Base-by-base conservation (phyloP, 257 asterid species). In the Plectranthus barbatus region DNA sequence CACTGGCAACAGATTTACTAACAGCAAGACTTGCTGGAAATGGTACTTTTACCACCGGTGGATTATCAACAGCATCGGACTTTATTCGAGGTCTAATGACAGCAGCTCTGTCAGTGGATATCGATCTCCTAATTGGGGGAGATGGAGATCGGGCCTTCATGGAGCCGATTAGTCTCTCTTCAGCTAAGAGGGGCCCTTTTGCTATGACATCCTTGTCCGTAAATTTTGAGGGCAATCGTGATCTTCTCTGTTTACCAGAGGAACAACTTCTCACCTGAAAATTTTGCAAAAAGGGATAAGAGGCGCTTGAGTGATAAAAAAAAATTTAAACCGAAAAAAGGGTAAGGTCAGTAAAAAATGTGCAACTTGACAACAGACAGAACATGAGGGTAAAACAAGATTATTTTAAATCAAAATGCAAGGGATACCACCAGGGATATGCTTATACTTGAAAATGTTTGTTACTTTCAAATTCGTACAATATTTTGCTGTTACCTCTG, bases 121-220 rank as follows among this genome's bases (percentile, higher is more conserved):
- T 75, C 70, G 97, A 91, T 82, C 97, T 85, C 70, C 88, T 84
- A 24, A 82, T 60, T 0, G 97, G 94, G 50, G 97, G 96, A 8
- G 97, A 90, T 29, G 96, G 89, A 72, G 80, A 84, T 72, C 91
- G 80, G 52, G 82, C 62, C 67, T 74, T 77, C 37, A 46, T 34
- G 62, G 79, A 47, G 75, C 66, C 70, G 56, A 58, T 34, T 18
- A 78, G 51, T 76, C 75, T 80, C 45, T 83, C 89, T 76, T 84
- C 91, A 7, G 80, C 40, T 37, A 73, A 76, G 63, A 80, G 71
- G 42, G 87, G 76, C 71, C 77, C 26, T 78, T 84, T 85, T 12
- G 82, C 78, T 5, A 70, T 49, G 20, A 62, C 29, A 74, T 90
- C 97, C 75, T 60, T 87, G 83, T 91, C 95, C 11, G 57, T 75